Evolutionary conservation across 179 eudicot species (phyloP).

Genomic region (Beta corolliflora): DNA sequence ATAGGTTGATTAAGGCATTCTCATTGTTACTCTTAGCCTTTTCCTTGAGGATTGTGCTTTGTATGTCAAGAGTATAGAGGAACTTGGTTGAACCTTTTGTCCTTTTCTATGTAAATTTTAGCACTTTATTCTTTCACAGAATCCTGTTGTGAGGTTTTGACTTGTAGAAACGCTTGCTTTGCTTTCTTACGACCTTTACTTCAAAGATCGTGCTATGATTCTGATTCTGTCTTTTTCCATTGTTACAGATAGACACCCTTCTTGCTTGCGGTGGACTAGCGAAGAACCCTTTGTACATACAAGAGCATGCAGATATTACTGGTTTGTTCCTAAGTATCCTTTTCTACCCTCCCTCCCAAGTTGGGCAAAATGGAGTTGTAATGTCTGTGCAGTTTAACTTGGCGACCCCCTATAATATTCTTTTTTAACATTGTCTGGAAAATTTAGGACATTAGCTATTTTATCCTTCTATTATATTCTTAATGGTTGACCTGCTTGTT

Average conservation of each 20-base stretch:
- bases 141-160: not conserved
- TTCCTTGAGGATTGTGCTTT: not conserved
- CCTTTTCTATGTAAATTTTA: not conserved
- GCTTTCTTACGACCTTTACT: not conserved
- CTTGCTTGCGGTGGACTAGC: constrained; percentile 98
- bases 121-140: not conserved
- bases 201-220: constrained; percentile 5
- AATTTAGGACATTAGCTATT: too few species aligned
- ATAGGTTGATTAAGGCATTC: not conserved
- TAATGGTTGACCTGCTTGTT: not conserved
- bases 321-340: constrained; percentile 54
- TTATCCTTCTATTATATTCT: too few species aligned
- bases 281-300: constrained; percentile 82
- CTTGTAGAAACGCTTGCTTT: not conserved
- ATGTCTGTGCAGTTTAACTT: not conserved
- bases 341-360: not conserved
- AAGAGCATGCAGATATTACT: constrained; percentile 97
- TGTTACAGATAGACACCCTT: constrained; percentile 79
- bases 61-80: not conserved
- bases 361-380: not conserved
- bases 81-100: constrained; percentile 8
- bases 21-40: not conserved
- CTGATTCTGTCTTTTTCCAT: constrained; percentile 3
- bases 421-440: too few species aligned
- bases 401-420: not conserved